Conservation (phyloP, 23 red algal species). For the Pyropia haitanensis region DNA sequence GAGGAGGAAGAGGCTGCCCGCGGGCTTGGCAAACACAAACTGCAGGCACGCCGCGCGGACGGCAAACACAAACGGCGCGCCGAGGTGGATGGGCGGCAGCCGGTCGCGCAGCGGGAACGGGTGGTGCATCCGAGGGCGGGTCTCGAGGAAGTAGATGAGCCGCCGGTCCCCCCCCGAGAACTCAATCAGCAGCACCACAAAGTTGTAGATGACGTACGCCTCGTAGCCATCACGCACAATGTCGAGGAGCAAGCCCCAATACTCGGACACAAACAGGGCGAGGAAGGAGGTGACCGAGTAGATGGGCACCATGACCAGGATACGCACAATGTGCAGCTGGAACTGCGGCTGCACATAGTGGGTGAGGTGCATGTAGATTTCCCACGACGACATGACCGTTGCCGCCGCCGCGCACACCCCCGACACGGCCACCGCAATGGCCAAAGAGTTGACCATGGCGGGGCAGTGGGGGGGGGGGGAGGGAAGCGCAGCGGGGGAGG, state of each 20-base stretch:
- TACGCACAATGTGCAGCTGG: slow-evolving; percentile 90
- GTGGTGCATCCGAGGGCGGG: slow-evolving; percentile 77
- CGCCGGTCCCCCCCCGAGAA: slow-evolving; percentile 76
- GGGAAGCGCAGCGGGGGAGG: too few relatives aligned
- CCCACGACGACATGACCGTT: background rate
- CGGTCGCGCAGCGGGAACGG: slow-evolving; percentile 48
- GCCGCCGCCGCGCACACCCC: too few relatives aligned
- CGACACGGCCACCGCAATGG: too few relatives aligned
- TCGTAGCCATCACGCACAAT: slow-evolving; percentile 91
- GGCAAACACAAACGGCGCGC: slow-evolving; percentile 57
- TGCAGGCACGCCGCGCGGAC: slow-evolving; percentile 72
- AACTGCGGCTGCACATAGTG: slow-evolving; percentile 73
- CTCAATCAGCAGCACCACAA: slow-evolving; percentile 87
- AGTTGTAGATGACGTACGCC: slow-evolving; percentile 95
- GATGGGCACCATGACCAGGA: slow-evolving; percentile 92
- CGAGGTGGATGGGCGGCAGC: slow-evolving; percentile 56
- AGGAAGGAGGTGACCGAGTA: slow-evolving; percentile 83
- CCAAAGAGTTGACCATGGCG: too few relatives aligned
- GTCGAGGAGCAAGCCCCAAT: slow-evolving; percentile 49
- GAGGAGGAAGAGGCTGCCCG: slow-evolving; percentile 26
- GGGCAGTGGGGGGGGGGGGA: too few relatives aligned
- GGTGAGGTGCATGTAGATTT: slow-evolving; percentile 56
- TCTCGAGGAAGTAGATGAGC: slow-evolving; percentile 62
- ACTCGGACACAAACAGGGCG: slow-evolving; percentile 51
- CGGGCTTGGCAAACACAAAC: slow-evolving; percentile 92